Base-by-base conservation (phyloP, 2,329 filamentous ascomycete species). In the Leptographium flavum region DNA sequence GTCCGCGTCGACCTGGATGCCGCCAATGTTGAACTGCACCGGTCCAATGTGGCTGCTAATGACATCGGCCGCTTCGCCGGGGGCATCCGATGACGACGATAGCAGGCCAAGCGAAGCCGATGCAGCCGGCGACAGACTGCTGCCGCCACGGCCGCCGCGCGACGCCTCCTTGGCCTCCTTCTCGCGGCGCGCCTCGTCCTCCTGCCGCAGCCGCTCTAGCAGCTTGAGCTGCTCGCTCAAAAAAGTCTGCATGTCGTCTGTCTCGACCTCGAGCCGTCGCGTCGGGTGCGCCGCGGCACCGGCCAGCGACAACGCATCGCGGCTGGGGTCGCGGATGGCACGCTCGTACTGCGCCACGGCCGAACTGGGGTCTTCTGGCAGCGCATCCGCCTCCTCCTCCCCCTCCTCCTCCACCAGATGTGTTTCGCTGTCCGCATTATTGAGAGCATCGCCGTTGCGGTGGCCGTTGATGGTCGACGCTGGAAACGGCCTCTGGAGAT, bases 1-100 rank as follows among this genome's bases (percentile, higher is more conserved):
- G 57, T 94, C 88, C 9, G 87, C 87, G 63, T 95, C 87, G 27
- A 94, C 85, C 59, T 94, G 87, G 51, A 98, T 95, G 44, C 92
- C 92, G 36, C 92, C 92, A 74, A 98, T 92, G 60, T 98, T 98
- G 67, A 96, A 95, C 58, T 94, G 87, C 52, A 95, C 87, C 1
- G 88, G 87, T 0, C 88, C 88, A 56, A 94, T 94, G 55, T 94
- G 87, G 56, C 90, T 84, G 54, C 79, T 81, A 45, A 53, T 52
- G 74, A 68, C 50, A 63, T 67, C 50, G 10, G 54, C 54, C 41
- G 57, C 55, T 27, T 57, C 54, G 46, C 55, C 55, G 25, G 52
- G 45, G 22, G 55, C 58, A 15, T 67, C 63, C 22, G 25, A 59
- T 53, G 37, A 64, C 50, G 55, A 61, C 42, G 59, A 60, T 43